Conservation (phyloP, 257 asterid species). For the Salvia miltiorrhiza region DNA sequence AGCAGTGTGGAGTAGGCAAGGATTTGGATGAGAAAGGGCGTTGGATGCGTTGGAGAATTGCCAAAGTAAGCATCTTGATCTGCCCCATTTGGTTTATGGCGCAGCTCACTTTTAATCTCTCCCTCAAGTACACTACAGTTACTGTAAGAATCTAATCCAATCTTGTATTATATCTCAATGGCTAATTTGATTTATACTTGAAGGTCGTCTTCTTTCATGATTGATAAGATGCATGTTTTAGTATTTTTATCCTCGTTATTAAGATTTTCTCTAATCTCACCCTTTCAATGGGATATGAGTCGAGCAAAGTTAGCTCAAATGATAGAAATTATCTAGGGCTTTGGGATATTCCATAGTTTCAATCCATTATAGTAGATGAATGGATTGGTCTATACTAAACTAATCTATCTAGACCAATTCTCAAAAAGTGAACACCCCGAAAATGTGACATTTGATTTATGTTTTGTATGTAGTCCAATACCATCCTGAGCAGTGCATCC, state of each 20-base stretch:
- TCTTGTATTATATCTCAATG: neutral
- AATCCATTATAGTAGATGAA: no score
- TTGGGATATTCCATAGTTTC: no score
- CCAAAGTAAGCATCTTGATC: conserved; percentile 83
- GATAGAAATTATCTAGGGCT: no score
- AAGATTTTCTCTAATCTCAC: no score
- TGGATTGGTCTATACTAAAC: no score
- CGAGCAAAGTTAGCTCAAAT: no score
- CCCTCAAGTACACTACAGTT: conserved; percentile 92
- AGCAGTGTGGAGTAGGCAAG: conserved; percentile 9
- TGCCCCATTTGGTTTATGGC: conserved; percentile 95
- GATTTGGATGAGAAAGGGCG: conserved; percentile 75
- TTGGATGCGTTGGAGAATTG: conserved; percentile 83
- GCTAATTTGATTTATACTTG: neutral
- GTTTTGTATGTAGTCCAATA: conserved; percentile 64
- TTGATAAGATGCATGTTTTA: no score
- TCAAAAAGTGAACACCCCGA: no score
- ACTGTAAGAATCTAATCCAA: conserved; percentile 53
- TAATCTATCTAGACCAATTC: no score
- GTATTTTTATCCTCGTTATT: no score
- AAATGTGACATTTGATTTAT: conserved; percentile 14
- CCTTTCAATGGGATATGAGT: no score
- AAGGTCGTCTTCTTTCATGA: no score
- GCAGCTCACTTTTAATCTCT: conserved; percentile 86
- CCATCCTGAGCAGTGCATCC: conserved; percentile 90